A percentile compares a stretch with the other conserved stretches of the same genome.
phyloP scores from a whole-genome alignment of 192 early-diverging fungal genomes.

The Coemansia sp. region DNA sequence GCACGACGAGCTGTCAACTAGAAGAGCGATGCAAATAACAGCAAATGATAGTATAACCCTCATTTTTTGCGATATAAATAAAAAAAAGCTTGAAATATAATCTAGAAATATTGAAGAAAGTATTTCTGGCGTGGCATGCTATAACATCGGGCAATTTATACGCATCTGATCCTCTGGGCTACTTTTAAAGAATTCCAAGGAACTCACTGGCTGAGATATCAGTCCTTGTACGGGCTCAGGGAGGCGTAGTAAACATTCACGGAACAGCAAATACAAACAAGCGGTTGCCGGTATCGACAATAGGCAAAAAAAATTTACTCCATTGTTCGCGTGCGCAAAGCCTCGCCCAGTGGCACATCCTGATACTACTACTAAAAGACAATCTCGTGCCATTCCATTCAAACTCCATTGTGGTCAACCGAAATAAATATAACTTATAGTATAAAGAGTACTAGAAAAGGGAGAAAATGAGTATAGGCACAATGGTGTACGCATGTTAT shows the following conservation, averaged over 20 bases:
- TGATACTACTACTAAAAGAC: neutral
- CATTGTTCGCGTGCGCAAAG: slow-evolving; percentile 1
- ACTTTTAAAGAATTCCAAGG: neutral
- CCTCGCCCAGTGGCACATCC: neutral
- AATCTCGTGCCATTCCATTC: neutral
- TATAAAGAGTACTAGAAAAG: neutral
- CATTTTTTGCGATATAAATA: neutral
- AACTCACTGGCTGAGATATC: neutral
- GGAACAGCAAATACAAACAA: neutral
- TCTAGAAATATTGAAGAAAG: neutral
- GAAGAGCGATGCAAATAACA: neutral
- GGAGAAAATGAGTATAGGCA: neutral
- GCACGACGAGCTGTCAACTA: neutral
- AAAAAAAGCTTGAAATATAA: neutral
- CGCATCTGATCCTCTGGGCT: neutral
- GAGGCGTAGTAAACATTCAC: neutral
- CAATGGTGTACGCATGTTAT: neutral
- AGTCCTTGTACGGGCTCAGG: neutral
- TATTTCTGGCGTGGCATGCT: neutral
- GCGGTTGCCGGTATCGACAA: neutral
- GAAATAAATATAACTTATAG: neutral
- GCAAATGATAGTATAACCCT: neutral
- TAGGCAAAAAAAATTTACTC: neutral
- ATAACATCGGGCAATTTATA: neutral
- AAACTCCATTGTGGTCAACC: neutral